Evolutionary conservation across 257 asterid genomes (phyloP).

Genomic region (Solanum tarijense): DNA sequence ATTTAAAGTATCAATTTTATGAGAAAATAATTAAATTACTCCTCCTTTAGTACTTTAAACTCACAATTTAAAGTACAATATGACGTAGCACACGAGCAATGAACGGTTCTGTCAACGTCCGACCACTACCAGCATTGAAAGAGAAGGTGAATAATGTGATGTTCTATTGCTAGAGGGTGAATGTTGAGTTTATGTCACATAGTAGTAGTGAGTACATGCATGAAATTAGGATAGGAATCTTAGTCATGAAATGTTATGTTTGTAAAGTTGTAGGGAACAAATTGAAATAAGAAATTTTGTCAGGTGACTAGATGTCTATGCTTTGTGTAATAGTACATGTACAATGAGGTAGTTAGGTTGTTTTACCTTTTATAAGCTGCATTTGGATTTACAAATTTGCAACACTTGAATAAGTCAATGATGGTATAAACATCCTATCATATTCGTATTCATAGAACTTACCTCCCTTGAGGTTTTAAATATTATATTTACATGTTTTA

Average conservation of each 20-base stretch:
- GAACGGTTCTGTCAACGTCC: conserved; percentile 54
- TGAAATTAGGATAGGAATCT: not conserved
- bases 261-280: not conserved
- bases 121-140: conserved; percentile 83
- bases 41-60: not conserved
- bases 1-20: not conserved
- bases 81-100: conserved; percentile 23
- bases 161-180: conserved; percentile 61
- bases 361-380: not conserved
- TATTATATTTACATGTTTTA: no score
- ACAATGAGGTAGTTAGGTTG: not conserved
- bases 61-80: no score
- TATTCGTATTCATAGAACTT: no score
- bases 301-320: not conserved
- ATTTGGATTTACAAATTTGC: no score
- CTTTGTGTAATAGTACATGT: not conserved
- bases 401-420: no score
- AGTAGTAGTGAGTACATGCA: not conserved
- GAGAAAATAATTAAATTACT: not conserved
- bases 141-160: conserved; percentile 94
- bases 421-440: no score
- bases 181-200: not conserved
- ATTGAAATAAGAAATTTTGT: not conserved
- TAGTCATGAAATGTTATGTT: not conserved
- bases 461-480: no score